phyloP scores from a whole-genome alignment of 1,284 basidiomycete species.

The Afroboletus lepidellus region DNA sequence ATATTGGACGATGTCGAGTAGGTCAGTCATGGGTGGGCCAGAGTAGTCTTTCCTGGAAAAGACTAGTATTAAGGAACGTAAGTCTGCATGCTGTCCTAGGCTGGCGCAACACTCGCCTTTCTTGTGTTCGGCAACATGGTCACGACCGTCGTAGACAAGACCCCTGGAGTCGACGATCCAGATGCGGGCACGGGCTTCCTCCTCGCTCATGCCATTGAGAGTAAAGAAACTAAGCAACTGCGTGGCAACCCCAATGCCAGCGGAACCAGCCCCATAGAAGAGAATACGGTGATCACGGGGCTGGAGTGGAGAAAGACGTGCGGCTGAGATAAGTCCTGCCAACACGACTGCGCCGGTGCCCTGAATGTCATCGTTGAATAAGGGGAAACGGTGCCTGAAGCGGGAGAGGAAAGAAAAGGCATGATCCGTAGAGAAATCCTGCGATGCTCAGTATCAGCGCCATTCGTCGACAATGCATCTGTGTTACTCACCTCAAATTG shows the following conservation, averaged over 20 bases:
- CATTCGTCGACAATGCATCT: not conserved
- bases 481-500: slow-evolving; percentile 74
- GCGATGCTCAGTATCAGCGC: slow-evolving; percentile 4
- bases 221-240: slow-evolving; percentile 90
- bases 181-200: slow-evolving; percentile 78
- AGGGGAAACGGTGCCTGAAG: slow-evolving; percentile 72
- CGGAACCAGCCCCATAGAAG: slow-evolving; percentile 89
- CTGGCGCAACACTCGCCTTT: slow-evolving; percentile 49
- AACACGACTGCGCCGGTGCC: slow-evolving; percentile 92
- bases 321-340: slow-evolving; percentile 88
- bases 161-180: slow-evolving; percentile 89
- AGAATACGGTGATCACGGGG: slow-evolving; percentile 82
- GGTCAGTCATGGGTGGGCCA: slow-evolving; percentile 71
- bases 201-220: slow-evolving; percentile 68
- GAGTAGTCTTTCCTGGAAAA: slow-evolving; percentile 82
- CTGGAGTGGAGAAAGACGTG: slow-evolving; percentile 69
- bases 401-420: slow-evolving; percentile 81
- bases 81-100: not conserved
- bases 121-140: slow-evolving; percentile 76
- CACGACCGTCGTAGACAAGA: slow-evolving; percentile 70
- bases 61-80: slow-evolving; percentile 40
- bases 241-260: slow-evolving; percentile 87
- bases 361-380: slow-evolving; percentile 92
- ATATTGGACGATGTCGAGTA: slow-evolving; percentile 81
- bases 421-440: slow-evolving; percentile 86